Percentiles rank a stretch among this genome's conserved stretches.
Evolutionary conservation across 1,284 basidiomycete genomes (phyloP).

Genomic region (Rhizoctonia solani): DNA sequence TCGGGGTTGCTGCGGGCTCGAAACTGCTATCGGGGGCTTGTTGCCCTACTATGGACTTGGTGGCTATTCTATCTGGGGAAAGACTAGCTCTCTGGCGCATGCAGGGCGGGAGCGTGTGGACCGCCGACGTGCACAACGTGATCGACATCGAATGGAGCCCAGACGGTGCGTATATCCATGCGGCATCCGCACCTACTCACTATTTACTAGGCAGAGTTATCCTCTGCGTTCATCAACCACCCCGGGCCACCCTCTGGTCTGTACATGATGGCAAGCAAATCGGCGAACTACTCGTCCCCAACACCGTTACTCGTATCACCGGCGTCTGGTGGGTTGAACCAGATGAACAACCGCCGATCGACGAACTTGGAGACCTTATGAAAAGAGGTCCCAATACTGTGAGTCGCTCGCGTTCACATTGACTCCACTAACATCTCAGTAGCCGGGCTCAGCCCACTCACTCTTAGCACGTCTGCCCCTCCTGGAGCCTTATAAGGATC

Average conservation of each 20-base stretch:
- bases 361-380: conserved; percentile 66
- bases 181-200: too few relatives aligned
- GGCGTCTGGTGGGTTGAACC: conserved; percentile 73
- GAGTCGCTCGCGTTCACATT: conserved; percentile 41
- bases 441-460: conserved; percentile 78
- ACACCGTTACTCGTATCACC: conserved; percentile 46
- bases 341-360: conserved; percentile 47
- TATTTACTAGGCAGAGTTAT: conserved; percentile 22
- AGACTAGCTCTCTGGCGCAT: conserved; percentile 73
- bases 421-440: not conserved
- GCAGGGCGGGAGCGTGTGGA: conserved; percentile 78
- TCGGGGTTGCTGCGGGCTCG: conserved; percentile 6
- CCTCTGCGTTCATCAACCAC: conserved; percentile 65
- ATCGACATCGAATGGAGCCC: conserved; percentile 75
- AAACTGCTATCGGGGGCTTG: conserved; percentile 50
- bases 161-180: conserved; percentile 57
- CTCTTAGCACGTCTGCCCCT: conserved; percentile 68
- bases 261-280: conserved; percentile 70
- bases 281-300: conserved; percentile 50
- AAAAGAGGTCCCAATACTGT: conserved; percentile 67
- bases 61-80: conserved; percentile 65
- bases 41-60: conserved; percentile 81
- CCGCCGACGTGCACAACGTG: conserved; percentile 62
- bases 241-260: conserved; percentile 68
- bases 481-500: conserved; percentile 55